These are phyloP conservation scores for Colletotrichum euphorbiae DNA, from an alignment of 2,329 filamentous ascomycete species.

Conservation along the genomic window DNA sequence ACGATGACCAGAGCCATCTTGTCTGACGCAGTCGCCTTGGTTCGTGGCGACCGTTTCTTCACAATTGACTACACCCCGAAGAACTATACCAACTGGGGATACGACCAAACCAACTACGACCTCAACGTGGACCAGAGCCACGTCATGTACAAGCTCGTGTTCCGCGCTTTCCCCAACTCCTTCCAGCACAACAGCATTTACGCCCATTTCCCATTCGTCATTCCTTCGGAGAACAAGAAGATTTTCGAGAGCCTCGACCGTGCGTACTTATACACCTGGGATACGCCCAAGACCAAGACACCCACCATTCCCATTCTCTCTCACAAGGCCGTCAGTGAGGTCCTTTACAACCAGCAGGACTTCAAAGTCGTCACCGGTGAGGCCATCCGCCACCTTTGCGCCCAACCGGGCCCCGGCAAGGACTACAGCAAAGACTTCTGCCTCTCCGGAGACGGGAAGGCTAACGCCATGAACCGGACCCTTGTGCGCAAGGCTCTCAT, in stretches of 20 bases:
- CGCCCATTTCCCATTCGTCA: constrained; percentile 65
- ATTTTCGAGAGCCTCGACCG: constrained; percentile 68
- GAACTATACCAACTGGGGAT: constrained; percentile 77
- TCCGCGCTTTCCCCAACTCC: constrained; percentile 72
- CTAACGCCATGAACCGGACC: constrained; percentile 54
- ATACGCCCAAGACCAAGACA: constrained; percentile 58
- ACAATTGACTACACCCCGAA: constrained; percentile 69
- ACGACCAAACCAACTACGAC: constrained; percentile 67
- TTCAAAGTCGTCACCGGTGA: constrained; percentile 71
- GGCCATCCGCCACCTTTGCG: constrained; percentile 65
- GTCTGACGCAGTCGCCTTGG: constrained; percentile 71
- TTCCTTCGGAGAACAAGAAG: constrained; percentile 63
- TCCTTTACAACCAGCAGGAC: constrained; percentile 63
- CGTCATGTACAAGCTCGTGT: constrained; percentile 74
- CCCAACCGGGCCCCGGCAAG: constrained; percentile 51
- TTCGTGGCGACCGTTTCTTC: constrained; percentile 74
- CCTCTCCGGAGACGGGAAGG: constrained; percentile 57
- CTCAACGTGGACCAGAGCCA: constrained; percentile 70
- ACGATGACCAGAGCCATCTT: constrained; percentile 65
- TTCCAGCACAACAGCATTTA: constrained; percentile 73
- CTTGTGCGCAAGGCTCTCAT: constrained; percentile 56
- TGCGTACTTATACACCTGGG: constrained; percentile 69
- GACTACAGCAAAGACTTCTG: constrained; percentile 58
- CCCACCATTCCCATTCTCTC: constrained; percentile 63
- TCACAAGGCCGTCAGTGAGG: constrained; percentile 62